Evolutionary conservation across 1,284 basidiomycete species (phyloP), one percentile per base, ranked within the genome.

Genomic region (Cryptococcus sp.): DNA sequence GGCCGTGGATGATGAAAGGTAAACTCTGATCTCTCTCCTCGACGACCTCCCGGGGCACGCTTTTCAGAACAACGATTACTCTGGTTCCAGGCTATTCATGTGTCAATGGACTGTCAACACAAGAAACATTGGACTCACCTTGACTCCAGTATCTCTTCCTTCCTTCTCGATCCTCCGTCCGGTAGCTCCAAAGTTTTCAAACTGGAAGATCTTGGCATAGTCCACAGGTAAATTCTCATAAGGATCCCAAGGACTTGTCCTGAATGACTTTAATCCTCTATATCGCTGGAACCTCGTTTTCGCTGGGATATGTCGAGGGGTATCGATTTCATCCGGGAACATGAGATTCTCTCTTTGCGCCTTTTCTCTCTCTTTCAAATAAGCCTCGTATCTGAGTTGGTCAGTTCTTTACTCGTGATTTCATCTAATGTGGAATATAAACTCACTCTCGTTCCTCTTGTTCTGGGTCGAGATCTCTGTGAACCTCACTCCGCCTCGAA

Each of bases 261-360:
- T 83, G 82, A 98, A 90, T 11, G 89, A 92, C 53, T 87, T 86
- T 74, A 99, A 76, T 0, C 95, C 96, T 55, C 95, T 85, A 76
- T 87, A 99, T 37, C 95, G 83, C 64, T 92, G 90, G 78, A 98
- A 98, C 4, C 96, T 84, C n/a, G 83, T 83, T 10, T 84, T 80
- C 0, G 94, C 95, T 0, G 89, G 77, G n/a, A 89, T 80, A 60
- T 96, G 87, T 59, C 87, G 83, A 0, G 95, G 96, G 0, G 96
- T 98, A 66, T 98, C 95, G n/a, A 97, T 83, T 74, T 99, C 95
- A 70, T 99, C 95, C 0, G 95, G 96, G 78, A 98, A 98, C 23
- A 84, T 80, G 31, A 85, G 78, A 64, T 97, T 90, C 49, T 89
- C 86, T 50, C 84, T 82, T 64, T 90, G 87, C 34, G 76, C 76